Evolutionary conservation across 192 early-diverging fungal genomes (phyloP).

Genomic region (Backusella sp.): DNA sequence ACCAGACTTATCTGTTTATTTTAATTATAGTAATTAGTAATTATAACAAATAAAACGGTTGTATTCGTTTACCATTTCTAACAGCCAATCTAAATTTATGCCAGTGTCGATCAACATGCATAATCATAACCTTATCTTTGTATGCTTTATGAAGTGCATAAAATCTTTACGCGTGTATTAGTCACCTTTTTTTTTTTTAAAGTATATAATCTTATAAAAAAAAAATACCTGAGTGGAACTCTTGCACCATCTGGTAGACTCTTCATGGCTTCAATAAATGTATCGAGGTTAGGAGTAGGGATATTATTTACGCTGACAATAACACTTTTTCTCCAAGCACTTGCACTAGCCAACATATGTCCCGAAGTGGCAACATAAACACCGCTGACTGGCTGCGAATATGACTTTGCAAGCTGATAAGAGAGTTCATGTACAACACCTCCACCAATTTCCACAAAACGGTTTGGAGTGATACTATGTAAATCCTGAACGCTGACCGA

Average conservation of each 20-base stretch:
- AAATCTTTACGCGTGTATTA: slow-evolving; percentile 42
- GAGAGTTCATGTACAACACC: slow-evolving; percentile 73
- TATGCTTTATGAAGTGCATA: slow-evolving; percentile 81
- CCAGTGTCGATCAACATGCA: slow-evolving; percentile 89
- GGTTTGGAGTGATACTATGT: slow-evolving; percentile 76
- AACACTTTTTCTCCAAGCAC: slow-evolving; percentile 66
- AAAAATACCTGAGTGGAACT: slow-evolving; percentile 44
- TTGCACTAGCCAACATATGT: slow-evolving; percentile 66
- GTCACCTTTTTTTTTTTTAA: not conserved
- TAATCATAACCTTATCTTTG: slow-evolving; percentile 78
- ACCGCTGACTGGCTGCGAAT: slow-evolving; percentile 69
- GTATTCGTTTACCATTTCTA: slow-evolving; percentile 57
- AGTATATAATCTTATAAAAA: not conserved
- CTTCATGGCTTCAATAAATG: slow-evolving; percentile 63
- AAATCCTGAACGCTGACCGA: slow-evolving; percentile 65
- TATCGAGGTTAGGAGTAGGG: slow-evolving; percentile 62
- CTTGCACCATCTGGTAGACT: slow-evolving; percentile 63
- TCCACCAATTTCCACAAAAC: slow-evolving; percentile 85
- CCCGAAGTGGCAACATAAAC: slow-evolving; percentile 76
- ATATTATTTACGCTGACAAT: slow-evolving; percentile 66
- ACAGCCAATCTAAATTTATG: slow-evolving; percentile 72
- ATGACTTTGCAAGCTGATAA: slow-evolving; percentile 74
- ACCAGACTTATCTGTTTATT: slow-evolving; percentile 57
- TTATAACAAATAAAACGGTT: not conserved
- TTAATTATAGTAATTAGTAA: slow-evolving; percentile 6